These are phyloP conservation scores for Digitaria exilis DNA, from an alignment of 202 grass and related monocot species.

Conservation along the genomic window DNA sequence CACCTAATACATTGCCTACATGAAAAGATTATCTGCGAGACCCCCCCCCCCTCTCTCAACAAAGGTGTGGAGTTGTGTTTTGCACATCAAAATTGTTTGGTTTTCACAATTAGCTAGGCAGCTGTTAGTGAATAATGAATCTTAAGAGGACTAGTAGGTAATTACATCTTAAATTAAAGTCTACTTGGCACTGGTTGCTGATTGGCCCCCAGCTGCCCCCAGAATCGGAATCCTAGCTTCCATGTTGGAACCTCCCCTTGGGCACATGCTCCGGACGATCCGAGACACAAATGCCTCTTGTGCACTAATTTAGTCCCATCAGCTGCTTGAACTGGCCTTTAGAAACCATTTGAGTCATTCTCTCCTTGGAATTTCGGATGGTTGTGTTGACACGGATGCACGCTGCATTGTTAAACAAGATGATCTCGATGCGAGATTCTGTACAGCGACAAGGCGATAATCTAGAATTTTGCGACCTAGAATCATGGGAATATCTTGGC, in stretches of 20 bases:
- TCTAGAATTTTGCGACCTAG: slow-evolving; percentile 27
- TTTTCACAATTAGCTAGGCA: background rate
- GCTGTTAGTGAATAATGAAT: background rate
- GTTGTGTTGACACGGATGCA: slow-evolving; percentile 12
- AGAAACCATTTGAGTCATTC: slow-evolving; percentile 32
- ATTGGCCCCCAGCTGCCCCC: slow-evolving; percentile 16
- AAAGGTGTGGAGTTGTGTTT: background rate
- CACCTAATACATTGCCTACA: too few species aligned
- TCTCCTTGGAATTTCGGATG: slow-evolving; percentile 7
- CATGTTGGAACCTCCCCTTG: slow-evolving; percentile 22
- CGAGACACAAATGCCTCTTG: slow-evolving; percentile 40
- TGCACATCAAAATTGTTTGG: background rate
- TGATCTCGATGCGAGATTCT: slow-evolving; percentile 59
- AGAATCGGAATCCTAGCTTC: slow-evolving; percentile 26
- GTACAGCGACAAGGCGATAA: slow-evolving; percentile 39
- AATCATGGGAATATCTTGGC: slow-evolving; percentile 48
- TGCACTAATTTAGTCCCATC: slow-evolving; percentile 15
- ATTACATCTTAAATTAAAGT: background rate
- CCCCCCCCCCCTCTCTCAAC: background rate
- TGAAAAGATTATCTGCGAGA: background rate
- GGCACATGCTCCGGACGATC: slow-evolving; percentile 37
- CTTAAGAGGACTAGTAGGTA: background rate
- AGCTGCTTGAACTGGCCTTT: slow-evolving; percentile 22
- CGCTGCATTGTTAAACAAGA: slow-evolving; percentile 18
- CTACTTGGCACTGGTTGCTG: slow-evolving; percentile 28